Base-by-base conservation (phyloP, 805 yeast genomes). In the Debaryomyces tyrocola region DNA sequence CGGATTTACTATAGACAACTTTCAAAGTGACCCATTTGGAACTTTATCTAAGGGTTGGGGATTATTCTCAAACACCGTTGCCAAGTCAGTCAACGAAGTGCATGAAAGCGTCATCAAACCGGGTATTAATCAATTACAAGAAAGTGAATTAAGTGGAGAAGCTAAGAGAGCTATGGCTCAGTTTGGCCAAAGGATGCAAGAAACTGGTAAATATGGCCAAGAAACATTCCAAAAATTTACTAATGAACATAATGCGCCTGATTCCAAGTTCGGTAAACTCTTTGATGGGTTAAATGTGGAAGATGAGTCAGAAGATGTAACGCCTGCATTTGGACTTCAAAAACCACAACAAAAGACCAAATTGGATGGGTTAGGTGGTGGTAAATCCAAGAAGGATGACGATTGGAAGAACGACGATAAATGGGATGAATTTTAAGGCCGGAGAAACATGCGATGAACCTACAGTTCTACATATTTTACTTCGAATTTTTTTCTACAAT, bases 31-130 rank as follows among this genome's bases (percentile, higher is more conserved):
- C 63, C 98, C 99, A 5, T 56, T 91, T 43, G 96, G 96, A n/a
- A 86, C 97, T 0, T 76, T 94, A 44, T 66, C 88, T 34, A 89
- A 84, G 67, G 98, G 99, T 18, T 94, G 98, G 97, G 91, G 96
- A 20, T 70, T 94, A 52, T 90, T 94, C 59, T 84, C 96, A 9
- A 75, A 84, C n/a, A 83, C 95, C 0, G 90, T 94, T 21, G 79
- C 87, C 37, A 86, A 89, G 68, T 86, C 95, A 0, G 84, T 90
- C 8, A 82, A 77, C 51, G 96, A 90, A 53, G 96, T 94, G 34
- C 87, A 86, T 55, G 96, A 91, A 58, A 69, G 83, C 7, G 96
- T 90, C 43, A 90, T 94, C 54, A 89, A 88, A 62, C 99, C 99
- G n/a, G 83, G 94, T 39, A 77, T 90, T 62, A 83, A 83, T 60